Percentiles rank a stretch among this genome's conserved stretches.
Evolutionary conservation across 2,329 filamentous ascomycete genomes (phyloP).

Genomic region (Pseudogymnoascus sp.): DNA sequence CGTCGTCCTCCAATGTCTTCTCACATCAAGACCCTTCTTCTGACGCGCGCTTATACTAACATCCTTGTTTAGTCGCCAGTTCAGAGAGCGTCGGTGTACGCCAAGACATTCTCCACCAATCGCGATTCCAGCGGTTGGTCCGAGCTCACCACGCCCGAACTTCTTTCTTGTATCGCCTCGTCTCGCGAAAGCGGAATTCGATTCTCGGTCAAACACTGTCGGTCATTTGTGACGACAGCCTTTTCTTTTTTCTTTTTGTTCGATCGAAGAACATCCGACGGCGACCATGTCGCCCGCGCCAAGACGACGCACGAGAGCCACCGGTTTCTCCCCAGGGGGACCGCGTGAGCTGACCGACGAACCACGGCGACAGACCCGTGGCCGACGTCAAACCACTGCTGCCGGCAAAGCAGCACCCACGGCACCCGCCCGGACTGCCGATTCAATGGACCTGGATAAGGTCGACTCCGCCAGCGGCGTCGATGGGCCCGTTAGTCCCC

Average conservation of each 20-base stretch:
- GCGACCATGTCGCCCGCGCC: neutral
- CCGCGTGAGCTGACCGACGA: constrained; percentile 6
- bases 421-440: neutral
- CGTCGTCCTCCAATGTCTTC: neutral
- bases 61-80: neutral
- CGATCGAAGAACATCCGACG: neutral
- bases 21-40: neutral
- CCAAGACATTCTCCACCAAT: constrained; percentile 9
- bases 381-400: neutral
- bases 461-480: neutral
- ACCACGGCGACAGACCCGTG: neutral
- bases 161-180: neutral
- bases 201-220: constrained; percentile 3
- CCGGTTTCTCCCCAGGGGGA: constrained; percentile 8
- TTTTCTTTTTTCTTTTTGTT: neutral
- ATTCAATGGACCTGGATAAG: neutral
- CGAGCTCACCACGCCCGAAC: neutral
- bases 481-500: neutral
- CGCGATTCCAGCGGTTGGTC: constrained; percentile 1
- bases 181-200: neutral
- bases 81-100: neutral
- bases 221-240: neutral
- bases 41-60: constrained; percentile 6
- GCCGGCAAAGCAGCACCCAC: neutral
- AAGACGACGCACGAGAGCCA: constrained; percentile 11